Evolutionary conservation across 1,284 basidiomycete species (phyloP).

Genomic region (Ceratobasidium sp.): DNA sequence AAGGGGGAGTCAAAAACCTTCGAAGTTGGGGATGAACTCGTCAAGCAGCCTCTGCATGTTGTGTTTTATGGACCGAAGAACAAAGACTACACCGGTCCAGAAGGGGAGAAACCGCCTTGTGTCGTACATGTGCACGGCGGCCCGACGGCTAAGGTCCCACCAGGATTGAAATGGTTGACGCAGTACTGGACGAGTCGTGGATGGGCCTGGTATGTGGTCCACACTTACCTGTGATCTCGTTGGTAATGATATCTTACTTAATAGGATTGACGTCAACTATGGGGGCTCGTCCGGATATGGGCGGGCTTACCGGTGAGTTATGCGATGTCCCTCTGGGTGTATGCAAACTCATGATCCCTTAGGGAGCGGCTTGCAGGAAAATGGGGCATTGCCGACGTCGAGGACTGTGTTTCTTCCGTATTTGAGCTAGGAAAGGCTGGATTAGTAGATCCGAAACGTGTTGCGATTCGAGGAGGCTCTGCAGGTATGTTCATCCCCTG

Average conservation of each 20-base stretch:
- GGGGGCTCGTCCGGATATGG: conserved; percentile 76
- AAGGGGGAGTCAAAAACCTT: conserved; percentile 31
- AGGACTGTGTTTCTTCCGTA: conserved; percentile 68
- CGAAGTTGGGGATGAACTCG: conserved; percentile 50
- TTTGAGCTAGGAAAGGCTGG: conserved; percentile 59
- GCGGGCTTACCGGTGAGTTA: conserved; percentile 63
- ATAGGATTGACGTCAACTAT: conserved; percentile 75
- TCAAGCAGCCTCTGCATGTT: conserved; percentile 63
- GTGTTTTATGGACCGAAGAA: conserved; percentile 73
- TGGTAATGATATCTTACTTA: conserved; percentile 11
- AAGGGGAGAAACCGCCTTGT: conserved; percentile 69
- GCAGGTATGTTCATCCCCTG: conserved; percentile 52
- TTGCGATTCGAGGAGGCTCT: conserved; percentile 69
- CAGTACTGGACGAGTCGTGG: conserved; percentile 77
- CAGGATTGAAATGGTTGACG: conserved; percentile 63
- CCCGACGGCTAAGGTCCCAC: conserved; percentile 63
- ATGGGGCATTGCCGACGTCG: conserved; percentile 76
- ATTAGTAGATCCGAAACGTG: conserved; percentile 66
- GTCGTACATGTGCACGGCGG: conserved; percentile 74
- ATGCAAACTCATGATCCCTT: no score
- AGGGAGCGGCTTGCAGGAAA: conserved; percentile 65
- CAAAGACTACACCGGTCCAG: conserved; percentile 62
- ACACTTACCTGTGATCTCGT: not conserved
- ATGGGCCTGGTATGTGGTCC: conserved; percentile 60
- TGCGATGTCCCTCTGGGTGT: not conserved